Conservation (phyloP, 2,329 filamentous ascomycete species). For the Penicillium frequentans region DNA sequence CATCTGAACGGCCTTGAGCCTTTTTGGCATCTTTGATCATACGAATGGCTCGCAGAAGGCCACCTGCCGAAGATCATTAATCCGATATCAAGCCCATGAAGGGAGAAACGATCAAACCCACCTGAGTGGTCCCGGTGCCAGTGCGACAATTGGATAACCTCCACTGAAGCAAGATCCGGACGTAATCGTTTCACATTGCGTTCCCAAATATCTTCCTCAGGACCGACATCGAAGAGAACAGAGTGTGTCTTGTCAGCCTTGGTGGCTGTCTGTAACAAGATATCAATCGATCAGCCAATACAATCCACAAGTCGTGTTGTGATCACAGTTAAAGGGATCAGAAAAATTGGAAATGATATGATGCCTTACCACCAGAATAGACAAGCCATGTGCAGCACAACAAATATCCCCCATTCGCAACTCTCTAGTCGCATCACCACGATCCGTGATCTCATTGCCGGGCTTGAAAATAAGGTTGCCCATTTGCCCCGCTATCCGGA, state of each 20-base stretch:
- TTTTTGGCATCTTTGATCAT: conserved; percentile 48
- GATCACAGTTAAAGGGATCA: background rate
- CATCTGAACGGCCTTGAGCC: conserved; percentile 14
- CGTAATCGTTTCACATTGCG: conserved; percentile 49
- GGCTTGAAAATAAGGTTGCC: conserved; percentile 43
- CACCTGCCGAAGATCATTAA: conserved; percentile 32
- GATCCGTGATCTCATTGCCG: conserved; percentile 31
- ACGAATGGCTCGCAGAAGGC: conserved; percentile 51
- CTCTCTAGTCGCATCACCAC: conserved; percentile 47
- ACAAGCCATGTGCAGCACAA: conserved; percentile 57
- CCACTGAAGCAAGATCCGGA: conserved; percentile 45
- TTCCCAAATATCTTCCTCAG: conserved; percentile 53
- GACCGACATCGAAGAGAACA: conserved; percentile 56
- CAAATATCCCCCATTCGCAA: conserved; percentile 53
- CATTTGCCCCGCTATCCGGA: conserved; percentile 46
- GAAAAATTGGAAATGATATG: background rate
- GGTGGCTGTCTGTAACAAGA: conserved; percentile 44
- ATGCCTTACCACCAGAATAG: conserved; percentile 49
- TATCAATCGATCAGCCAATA: background rate
- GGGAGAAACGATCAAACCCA: conserved; percentile 11
- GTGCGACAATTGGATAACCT: conserved; percentile 52
- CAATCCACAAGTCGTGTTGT: background rate
- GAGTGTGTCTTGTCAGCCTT: conserved; percentile 47
- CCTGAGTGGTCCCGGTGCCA: conserved; percentile 60
- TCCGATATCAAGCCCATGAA: background rate